phyloP scores from a whole-genome alignment of 768 basidiomycete genomes.

The Panaeolus cyanescens region DNA sequence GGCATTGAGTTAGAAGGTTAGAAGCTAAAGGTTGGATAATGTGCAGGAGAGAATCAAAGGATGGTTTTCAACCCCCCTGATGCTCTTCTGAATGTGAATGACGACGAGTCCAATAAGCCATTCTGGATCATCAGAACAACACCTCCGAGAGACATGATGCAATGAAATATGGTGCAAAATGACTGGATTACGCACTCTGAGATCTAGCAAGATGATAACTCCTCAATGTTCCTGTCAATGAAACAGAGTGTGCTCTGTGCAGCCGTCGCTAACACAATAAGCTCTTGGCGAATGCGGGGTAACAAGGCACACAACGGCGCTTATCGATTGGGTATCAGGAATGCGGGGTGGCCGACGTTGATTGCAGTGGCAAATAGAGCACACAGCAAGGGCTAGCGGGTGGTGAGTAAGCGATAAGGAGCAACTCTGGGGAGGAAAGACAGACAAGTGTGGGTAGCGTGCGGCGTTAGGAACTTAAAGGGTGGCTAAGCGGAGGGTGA shows the following conservation, averaged over 20 bases:
- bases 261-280: not conserved
- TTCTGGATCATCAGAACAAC: no score
- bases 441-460: not conserved
- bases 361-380: not conserved
- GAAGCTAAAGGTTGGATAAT: no score
- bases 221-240: not conserved
- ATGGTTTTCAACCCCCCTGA: no score
- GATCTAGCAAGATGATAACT: not conserved
- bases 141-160: not conserved
- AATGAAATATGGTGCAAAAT: not conserved
- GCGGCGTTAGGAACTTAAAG: not conserved
- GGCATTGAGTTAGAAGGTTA: no score
- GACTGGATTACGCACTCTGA: not conserved
- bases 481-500: not conserved
- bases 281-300: constrained; percentile 1
- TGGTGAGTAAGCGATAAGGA: not conserved
- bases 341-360: not conserved
- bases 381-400: not conserved
- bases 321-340: not conserved
- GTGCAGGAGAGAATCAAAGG: no score
- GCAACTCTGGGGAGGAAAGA: not conserved
- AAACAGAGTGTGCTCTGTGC: not conserved
- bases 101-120: not conserved
- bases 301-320: not conserved
- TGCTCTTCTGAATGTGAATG: no score